Evolutionary conservation across 495 filamentous ascomycete genomes (phyloP).

Genomic region (Rostrohypoxylon terebratum): DNA sequence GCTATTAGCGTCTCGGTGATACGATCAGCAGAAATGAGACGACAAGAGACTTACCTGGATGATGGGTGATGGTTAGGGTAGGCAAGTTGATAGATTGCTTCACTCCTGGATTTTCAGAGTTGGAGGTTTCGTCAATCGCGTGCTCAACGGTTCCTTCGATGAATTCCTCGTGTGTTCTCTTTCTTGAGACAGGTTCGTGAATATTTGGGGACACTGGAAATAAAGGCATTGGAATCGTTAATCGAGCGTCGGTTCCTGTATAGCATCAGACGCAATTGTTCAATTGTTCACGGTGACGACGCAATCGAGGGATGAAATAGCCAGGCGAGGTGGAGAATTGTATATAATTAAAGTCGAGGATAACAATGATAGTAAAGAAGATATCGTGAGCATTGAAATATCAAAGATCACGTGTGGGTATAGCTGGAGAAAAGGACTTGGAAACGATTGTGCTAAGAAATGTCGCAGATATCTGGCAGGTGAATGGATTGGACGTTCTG

Average conservation of each 20-base stretch:
- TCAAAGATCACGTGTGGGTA: background rate
- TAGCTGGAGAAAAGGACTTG: background rate
- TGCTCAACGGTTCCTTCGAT: constrained; percentile 29
- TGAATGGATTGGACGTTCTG: background rate
- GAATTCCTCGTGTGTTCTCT: constrained; percentile 55
- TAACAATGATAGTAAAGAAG: background rate
- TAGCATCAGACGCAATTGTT: constrained; percentile 14
- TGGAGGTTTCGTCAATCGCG: constrained; percentile 12
- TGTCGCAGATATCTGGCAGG: background rate
- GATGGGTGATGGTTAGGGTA: constrained; percentile 12
- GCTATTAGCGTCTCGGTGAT: background rate
- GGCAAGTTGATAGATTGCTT: constrained; percentile 24
- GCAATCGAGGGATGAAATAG: constrained; percentile 8
- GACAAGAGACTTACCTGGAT: constrained; percentile 32
- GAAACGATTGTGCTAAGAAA: background rate
- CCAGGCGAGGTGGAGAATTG: background rate
- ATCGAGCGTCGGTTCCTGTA: constrained; percentile 4
- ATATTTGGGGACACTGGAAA: constrained; percentile 53
- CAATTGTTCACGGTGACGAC: background rate
- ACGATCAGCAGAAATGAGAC: background rate
- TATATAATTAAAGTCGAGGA: background rate
- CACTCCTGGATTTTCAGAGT: constrained; percentile 27
- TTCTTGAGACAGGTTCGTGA: constrained; percentile 47
- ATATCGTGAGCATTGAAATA: background rate
- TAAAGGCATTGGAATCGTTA: constrained; percentile 52